Evolutionary conservation across 768 basidiomycete genomes (phyloP).

Genomic region (Paxillus rubicundulus): DNA sequence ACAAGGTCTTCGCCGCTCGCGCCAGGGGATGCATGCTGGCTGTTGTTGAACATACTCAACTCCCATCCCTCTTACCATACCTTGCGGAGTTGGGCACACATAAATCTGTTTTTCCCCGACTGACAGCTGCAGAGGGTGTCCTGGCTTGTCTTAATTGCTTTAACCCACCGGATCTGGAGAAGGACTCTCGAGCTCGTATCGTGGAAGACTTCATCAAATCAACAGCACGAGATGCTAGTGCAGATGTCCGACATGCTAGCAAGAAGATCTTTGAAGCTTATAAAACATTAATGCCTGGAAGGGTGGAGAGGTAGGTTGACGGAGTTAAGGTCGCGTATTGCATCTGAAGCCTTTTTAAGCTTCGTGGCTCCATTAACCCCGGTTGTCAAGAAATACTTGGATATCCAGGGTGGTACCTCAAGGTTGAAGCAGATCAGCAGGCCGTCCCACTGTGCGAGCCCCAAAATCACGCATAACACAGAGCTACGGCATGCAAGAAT

Average conservation of each 20-base stretch:
- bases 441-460: slow-evolving; percentile 23
- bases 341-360: slow-evolving; percentile 36
- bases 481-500: slow-evolving; percentile 10
- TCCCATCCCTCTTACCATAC: slow-evolving; percentile 59
- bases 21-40: slow-evolving; percentile 57
- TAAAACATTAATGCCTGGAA: slow-evolving; percentile 60
- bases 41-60: slow-evolving; percentile 66
- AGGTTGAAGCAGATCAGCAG: slow-evolving; percentile 19
- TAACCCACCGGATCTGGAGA: slow-evolving; percentile 78
- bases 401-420: slow-evolving; percentile 34
- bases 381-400: slow-evolving; percentile 72
- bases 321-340: neutral
- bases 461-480: slow-evolving; percentile 5
- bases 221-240: slow-evolving; percentile 70
- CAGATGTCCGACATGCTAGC: slow-evolving; percentile 68
- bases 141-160: slow-evolving; percentile 68
- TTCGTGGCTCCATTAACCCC: slow-evolving; percentile 75
- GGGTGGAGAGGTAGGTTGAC: slow-evolving; percentile 59
- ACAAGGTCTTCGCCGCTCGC: slow-evolving; percentile 73
- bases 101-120: slow-evolving; percentile 62
- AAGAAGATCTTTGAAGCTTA: slow-evolving; percentile 77
- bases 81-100: slow-evolving; percentile 58
- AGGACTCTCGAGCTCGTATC: slow-evolving; percentile 58
- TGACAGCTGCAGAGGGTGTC: slow-evolving; percentile 63
- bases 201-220: slow-evolving; percentile 68